Conservation (phyloP, 2,329 filamentous ascomycete genomes). For the Penicillium sp. region DNA sequence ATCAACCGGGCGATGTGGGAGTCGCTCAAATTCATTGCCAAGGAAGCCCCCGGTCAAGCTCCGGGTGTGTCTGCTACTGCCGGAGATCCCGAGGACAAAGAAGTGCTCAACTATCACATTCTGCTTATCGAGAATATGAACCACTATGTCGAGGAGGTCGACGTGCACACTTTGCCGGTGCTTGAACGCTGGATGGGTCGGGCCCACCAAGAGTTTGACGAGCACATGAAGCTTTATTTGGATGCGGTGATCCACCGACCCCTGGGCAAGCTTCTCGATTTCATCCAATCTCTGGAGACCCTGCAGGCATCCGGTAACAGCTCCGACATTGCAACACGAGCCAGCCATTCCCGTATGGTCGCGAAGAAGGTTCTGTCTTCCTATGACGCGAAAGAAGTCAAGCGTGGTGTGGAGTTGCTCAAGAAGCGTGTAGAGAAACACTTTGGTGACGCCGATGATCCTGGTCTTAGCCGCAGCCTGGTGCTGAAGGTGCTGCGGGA, state of each 20-base stretch:
- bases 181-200: constrained; percentile 80
- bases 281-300: constrained; percentile 84
- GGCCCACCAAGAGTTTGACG: constrained; percentile 74
- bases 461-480: constrained; percentile 60
- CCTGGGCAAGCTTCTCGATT: constrained; percentile 86
- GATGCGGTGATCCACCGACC: constrained; percentile 85
- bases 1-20: constrained; percentile 97
- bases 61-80: constrained; percentile 48
- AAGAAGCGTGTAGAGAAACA: constrained; percentile 95
- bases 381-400: constrained; percentile 81
- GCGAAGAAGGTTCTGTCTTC: constrained; percentile 83
- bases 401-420: constrained; percentile 85
- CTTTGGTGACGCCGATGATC: constrained; percentile 85
- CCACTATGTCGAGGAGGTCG: constrained; percentile 90
- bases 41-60: constrained; percentile 63
- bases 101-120: constrained; percentile 95
- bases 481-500: constrained; percentile 62
- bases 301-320: constrained; percentile 58
- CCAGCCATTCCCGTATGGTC: constrained; percentile 76
- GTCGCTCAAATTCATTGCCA: constrained; percentile 90
- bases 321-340: constrained; percentile 70
- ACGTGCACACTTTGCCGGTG: constrained; percentile 70
- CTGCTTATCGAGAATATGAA: constrained; percentile 99
- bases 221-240: constrained; percentile 86
- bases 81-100: constrained; percentile 84